phyloP scores from a whole-genome alignment of 805 yeast species.

The Metschnikowia baotianmanensis region DNA sequence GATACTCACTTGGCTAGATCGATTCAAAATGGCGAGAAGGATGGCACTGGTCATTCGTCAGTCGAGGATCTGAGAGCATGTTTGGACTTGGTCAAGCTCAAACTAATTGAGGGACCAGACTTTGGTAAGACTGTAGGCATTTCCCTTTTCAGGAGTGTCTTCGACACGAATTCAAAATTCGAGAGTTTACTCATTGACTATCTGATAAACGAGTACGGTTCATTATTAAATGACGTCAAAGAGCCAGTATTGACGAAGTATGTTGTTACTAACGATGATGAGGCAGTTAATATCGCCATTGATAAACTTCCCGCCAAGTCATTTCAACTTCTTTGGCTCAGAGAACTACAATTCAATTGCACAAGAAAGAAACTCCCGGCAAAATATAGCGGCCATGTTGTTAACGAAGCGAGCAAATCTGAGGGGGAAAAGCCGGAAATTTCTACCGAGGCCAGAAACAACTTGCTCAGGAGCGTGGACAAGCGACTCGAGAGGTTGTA shows the following conservation, averaged over 20 bases:
- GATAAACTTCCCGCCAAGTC: slow-evolving; percentile 38
- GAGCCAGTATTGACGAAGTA: slow-evolving; percentile 23
- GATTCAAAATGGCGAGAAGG: slow-evolving; percentile 62
- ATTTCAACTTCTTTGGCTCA: slow-evolving; percentile 52
- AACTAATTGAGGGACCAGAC: slow-evolving; percentile 61
- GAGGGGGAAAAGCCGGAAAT: slow-evolving; percentile 8
- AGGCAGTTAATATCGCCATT: slow-evolving; percentile 44
- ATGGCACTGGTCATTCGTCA: slow-evolving; percentile 73
- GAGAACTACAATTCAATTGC: slow-evolving; percentile 52
- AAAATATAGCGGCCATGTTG: slow-evolving; percentile 21
- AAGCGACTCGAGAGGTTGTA: slow-evolving; percentile 48
- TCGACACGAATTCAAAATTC: slow-evolving; percentile 6
- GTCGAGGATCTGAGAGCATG: slow-evolving; percentile 83
- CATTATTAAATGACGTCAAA: slow-evolving; percentile 9
- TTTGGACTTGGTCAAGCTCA: slow-evolving; percentile 68
- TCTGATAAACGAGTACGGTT: slow-evolving; percentile 20
- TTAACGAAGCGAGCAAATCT: slow-evolving; percentile 5
- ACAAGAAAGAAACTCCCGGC: slow-evolving; percentile 26
- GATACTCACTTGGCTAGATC: slow-evolving; percentile 48
- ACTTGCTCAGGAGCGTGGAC: slow-evolving; percentile 37
- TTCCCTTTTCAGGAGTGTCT: slow-evolving; percentile 11
- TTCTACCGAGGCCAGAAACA: slow-evolving; percentile 9
- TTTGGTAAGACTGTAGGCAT: slow-evolving; percentile 49
- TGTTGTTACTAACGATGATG: slow-evolving; percentile 58
- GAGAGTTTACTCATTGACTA: slow-evolving; percentile 30